Conservation (phyloP, 169 alveolate genomes). For the Plasmodium chabaudi region DNA sequence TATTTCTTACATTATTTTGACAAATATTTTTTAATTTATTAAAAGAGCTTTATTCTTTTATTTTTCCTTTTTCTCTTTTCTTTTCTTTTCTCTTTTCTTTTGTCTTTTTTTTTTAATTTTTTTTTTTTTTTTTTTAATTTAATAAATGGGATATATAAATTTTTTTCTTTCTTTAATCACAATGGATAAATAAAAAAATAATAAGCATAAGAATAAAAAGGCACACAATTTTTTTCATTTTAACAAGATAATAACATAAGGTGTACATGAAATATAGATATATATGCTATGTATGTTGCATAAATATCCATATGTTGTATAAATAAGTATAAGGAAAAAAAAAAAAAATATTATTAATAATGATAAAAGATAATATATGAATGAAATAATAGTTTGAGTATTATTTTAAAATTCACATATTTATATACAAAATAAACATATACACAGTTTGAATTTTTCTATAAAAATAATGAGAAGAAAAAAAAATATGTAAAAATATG, state of each 20-base stretch:
- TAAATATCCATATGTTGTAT: not conserved
- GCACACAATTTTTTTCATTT: not conserved
- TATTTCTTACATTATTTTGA: not conserved
- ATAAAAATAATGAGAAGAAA: not conserved
- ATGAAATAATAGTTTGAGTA: not conserved
- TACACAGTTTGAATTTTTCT: no score
- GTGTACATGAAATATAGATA: not conserved
- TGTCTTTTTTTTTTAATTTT: constrained; percentile 5
- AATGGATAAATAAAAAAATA: constrained; percentile 12
- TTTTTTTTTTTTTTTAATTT: constrained; percentile 20
- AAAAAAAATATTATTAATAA: not conserved
- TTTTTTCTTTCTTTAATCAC: constrained; percentile 20
- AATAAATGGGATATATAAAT: constrained; percentile 2
- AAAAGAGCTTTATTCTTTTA: not conserved
- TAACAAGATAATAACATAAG: constrained; percentile 6
- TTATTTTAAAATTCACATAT: constrained; percentile 25
- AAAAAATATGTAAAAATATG: not conserved
- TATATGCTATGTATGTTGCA: not conserved
- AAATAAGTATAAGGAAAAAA: not conserved
- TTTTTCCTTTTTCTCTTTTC: constrained; percentile 7
- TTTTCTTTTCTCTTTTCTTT: constrained; percentile 21
- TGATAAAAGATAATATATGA: not conserved
- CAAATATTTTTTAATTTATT: constrained; percentile 3
- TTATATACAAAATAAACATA: constrained; percentile 10
- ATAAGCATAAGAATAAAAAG: constrained; percentile 2